phyloP scores from a whole-genome alignment of 2,329 filamentous ascomycete species.

The Alternaria novae-zelandiae region DNA sequence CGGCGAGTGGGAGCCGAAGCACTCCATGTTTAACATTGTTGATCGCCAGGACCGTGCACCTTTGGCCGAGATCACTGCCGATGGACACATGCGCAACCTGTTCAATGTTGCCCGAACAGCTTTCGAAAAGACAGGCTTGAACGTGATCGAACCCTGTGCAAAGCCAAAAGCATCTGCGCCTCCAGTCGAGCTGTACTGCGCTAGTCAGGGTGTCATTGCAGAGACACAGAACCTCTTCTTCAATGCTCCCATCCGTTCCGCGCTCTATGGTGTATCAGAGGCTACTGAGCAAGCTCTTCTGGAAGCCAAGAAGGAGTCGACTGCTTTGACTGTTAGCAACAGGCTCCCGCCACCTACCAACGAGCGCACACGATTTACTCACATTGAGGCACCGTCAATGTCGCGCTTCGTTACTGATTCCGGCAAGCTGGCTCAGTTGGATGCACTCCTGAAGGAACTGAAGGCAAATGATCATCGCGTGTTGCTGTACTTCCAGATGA shows the following conservation, averaged over 20 bases:
- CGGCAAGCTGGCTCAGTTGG: constrained; percentile 91
- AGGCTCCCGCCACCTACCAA: constrained; percentile 81
- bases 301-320: constrained; percentile 71
- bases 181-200: constrained; percentile 80
- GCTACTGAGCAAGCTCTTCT: constrained; percentile 76
- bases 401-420: constrained; percentile 96
- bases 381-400: constrained; percentile 95
- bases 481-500: constrained; percentile 99
- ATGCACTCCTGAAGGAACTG: constrained; percentile 83
- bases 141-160: constrained; percentile 80
- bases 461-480: constrained; percentile 94
- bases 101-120: constrained; percentile 76
- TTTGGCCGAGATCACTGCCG: constrained; percentile 70
- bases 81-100: constrained; percentile 75
- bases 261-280: constrained; percentile 70
- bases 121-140: constrained; percentile 74
- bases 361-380: constrained; percentile 83
- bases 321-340: constrained; percentile 66
- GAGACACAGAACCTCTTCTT: constrained; percentile 81
- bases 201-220: constrained; percentile 65
- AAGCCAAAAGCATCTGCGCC: constrained; percentile 82
- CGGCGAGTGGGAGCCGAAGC: constrained; percentile 70
- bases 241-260: constrained; percentile 75
- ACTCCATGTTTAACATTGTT: constrained; percentile 82
- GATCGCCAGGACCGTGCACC: constrained; percentile 71